Evolutionary conservation across 495 filamentous ascomycete genomes (phyloP).

Genomic region (Podospora pseudoanserina): DNA sequence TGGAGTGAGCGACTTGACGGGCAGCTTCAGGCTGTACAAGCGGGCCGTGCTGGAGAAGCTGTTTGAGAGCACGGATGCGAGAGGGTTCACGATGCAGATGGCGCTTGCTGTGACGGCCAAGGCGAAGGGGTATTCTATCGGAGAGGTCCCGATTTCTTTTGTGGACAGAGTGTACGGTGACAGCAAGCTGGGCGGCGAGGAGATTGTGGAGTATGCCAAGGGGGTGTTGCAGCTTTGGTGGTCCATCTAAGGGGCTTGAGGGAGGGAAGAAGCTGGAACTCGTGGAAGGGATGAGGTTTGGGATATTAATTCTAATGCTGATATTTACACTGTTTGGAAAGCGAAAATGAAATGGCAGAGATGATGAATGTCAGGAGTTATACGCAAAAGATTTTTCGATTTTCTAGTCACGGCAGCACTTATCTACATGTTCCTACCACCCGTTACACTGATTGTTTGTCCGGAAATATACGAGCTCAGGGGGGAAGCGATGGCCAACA

Average conservation of each 20-base stretch:
- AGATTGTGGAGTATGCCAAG: constrained; percentile 98
- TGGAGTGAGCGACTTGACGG: constrained; percentile 94
- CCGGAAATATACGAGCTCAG: constrained; percentile 77
- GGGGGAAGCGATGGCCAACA: constrained; percentile 76
- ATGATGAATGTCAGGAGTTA: constrained; percentile 2
- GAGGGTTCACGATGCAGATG: constrained; percentile 99
- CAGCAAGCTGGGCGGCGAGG: constrained; percentile 87
- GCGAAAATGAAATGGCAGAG: not conserved
- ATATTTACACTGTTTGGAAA: not conserved
- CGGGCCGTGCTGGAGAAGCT: constrained; percentile 83
- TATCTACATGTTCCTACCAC: constrained; percentile 72
- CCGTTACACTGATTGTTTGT: constrained; percentile 81
- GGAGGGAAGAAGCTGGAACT: not conserved
- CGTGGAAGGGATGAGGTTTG: not conserved
- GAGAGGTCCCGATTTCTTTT: constrained; percentile 92
- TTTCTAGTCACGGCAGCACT: not conserved
- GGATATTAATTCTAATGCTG: not conserved
- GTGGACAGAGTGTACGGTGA: constrained; percentile 95
- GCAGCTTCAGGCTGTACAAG: constrained; percentile 93
- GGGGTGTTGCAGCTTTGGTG: constrained; percentile 83
- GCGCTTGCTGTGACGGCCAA: constrained; percentile 84
- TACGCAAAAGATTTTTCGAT: not conserved
- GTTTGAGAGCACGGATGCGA: constrained; percentile 82
- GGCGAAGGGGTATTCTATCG: constrained; percentile 84
- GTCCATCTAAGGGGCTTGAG: constrained; percentile 44